These are phyloP conservation scores for Saposhnikovia divaricata DNA, from an alignment of 129 eudicot species.

Conservation along the genomic window DNA sequence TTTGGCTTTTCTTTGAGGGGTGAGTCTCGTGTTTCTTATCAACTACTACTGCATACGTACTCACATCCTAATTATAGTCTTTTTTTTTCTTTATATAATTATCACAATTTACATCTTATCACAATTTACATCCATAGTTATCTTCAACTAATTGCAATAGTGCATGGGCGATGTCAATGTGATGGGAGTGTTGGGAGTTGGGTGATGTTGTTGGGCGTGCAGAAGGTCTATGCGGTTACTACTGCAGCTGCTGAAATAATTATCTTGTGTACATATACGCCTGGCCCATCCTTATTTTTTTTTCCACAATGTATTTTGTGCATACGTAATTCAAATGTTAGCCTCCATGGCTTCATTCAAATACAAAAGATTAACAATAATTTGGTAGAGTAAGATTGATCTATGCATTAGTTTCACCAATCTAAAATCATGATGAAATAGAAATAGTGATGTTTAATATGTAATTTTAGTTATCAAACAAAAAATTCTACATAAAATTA, in stretches of 20 bases:
- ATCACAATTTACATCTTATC: background rate
- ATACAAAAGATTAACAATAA: too few species aligned
- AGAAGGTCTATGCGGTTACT: conserved; percentile 19
- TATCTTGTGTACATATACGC: background rate
- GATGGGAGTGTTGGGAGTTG: background rate
- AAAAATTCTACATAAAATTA: too few species aligned
- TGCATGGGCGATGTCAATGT: background rate
- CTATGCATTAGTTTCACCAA: too few species aligned
- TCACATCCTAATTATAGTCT: background rate
- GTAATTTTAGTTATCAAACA: too few species aligned
- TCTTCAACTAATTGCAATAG: background rate
- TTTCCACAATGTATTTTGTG: too few species aligned
- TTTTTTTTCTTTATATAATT: background rate
- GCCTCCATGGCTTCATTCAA: too few species aligned
- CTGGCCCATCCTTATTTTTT: conserved; percentile 12
- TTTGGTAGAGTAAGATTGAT: too few species aligned
- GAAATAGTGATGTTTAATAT: too few species aligned
- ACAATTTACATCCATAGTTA: background rate
- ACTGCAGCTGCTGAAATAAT: conserved; percentile 14
- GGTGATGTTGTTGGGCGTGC: conserved; percentile 20
- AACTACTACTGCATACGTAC: conserved; percentile 9
- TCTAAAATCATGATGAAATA: too few species aligned
- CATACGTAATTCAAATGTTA: too few species aligned
- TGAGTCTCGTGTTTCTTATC: conserved; percentile 28
- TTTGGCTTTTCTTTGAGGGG: conserved; percentile 4